These are phyloP conservation scores for Flaveria floridana DNA, from an alignment of 140 eudicot species.

Conservation along the genomic window DNA sequence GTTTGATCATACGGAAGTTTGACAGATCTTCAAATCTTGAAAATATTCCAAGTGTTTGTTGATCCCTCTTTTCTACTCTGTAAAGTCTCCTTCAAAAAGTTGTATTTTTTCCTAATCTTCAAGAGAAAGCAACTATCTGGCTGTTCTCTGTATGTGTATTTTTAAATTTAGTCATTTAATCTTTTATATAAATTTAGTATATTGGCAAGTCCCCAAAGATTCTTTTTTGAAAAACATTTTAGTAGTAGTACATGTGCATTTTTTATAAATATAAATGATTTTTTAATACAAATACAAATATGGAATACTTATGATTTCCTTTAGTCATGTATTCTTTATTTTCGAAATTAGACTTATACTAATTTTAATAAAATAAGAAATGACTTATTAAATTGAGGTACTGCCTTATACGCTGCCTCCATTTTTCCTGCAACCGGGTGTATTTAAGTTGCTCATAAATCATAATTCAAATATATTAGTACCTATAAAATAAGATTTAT, in stretches of 20 bases:
- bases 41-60: conserved; percentile 32
- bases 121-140: conserved; percentile 42
- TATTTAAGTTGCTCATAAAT: conserved; percentile 16
- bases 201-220: conserved; percentile 6
- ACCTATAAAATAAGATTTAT: conserved; percentile 11
- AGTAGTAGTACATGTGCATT: background rate
- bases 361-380: background rate
- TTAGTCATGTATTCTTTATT: background rate
- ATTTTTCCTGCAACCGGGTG: conserved; percentile 64
- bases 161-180: background rate
- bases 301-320: background rate
- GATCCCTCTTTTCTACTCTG: conserved; percentile 48
- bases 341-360: background rate
- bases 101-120: conserved; percentile 32
- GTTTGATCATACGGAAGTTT: conserved; percentile 6
- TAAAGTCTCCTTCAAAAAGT: conserved; percentile 41
- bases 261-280: background rate
- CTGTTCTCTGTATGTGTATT: conserved; percentile 24
- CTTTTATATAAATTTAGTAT: conserved; percentile 4
- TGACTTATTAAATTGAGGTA: conserved; percentile 9
- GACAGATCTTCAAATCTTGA: conserved; percentile 37
- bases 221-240: background rate
- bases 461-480: conserved; percentile 15
- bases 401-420: conserved; percentile 56
- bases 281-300: background rate